Conservation (phyloP, 257 asterid genomes). For the Solanum tacnaense region DNA sequence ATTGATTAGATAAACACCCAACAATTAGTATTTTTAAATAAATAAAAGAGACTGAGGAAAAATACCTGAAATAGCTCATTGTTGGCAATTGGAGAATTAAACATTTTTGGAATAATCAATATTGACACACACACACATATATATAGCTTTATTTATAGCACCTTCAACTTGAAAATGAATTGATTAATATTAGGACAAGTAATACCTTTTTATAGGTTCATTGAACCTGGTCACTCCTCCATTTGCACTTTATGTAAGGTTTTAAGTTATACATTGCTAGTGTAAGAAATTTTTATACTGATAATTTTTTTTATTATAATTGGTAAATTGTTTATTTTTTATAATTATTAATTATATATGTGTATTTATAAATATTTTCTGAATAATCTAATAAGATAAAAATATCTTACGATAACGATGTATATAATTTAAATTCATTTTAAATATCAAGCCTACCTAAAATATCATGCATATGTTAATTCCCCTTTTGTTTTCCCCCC, state of each 20-base stretch:
- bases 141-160: neutral
- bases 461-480: neutral
- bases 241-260: neutral
- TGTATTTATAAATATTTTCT: no score
- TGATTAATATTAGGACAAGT: neutral
- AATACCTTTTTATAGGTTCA: conserved; percentile 1
- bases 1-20: neutral
- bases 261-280: no score
- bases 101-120: neutral
- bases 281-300: neutral
- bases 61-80: neutral
- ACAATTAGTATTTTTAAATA: neutral
- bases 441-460: neutral
- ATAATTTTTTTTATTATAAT: no score
- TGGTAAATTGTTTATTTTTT: neutral
- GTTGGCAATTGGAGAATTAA: neutral
- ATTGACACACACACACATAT: no score
- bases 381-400: no score
- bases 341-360: no score
- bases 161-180: neutral
- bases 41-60: neutral
- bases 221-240: conserved; percentile 2
- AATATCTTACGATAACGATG: no score
- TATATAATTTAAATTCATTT: neutral
- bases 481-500: neutral